Conservation (phyloP, 2,329 filamentous ascomycete genomes). For the Botrytis elliptica region DNA sequence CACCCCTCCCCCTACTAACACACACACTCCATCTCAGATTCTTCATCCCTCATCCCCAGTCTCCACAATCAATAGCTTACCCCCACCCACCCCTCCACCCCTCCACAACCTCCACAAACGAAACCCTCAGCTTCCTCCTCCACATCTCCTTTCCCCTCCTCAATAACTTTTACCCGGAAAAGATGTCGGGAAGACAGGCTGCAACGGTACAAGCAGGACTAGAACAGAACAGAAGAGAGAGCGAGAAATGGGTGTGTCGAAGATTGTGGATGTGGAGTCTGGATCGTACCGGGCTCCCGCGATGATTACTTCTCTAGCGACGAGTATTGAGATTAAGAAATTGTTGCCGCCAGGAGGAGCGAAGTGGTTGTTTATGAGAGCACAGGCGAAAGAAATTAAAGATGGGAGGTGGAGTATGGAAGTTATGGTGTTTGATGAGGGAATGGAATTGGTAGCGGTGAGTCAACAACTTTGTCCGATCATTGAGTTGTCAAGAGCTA, state of each 20-base stretch:
- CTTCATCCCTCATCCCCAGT: neutral
- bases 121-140: neutral
- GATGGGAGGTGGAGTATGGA: conserved; percentile 14
- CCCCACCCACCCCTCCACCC: neutral
- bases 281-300: neutral
- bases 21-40: neutral
- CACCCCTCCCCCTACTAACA: neutral
- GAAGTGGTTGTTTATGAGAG: neutral
- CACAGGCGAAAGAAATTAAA: neutral
- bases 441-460: conserved; percentile 2
- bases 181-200: neutral
- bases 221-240: neutral
- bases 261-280: neutral
- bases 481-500: no score
- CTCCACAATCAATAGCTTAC: neutral
- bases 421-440: neutral
- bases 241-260: neutral
- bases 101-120: neutral
- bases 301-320: neutral
- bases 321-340: conserved; percentile 8
- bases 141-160: neutral
- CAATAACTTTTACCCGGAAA: neutral
- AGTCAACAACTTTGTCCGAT: conserved; percentile 3
- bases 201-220: neutral
- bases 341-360: neutral